Evolutionary conservation across 2,329 filamentous ascomycete species (phyloP), one percentile per base, ranked within the genome.

Genomic region (Aspergillus flavus): DNA sequence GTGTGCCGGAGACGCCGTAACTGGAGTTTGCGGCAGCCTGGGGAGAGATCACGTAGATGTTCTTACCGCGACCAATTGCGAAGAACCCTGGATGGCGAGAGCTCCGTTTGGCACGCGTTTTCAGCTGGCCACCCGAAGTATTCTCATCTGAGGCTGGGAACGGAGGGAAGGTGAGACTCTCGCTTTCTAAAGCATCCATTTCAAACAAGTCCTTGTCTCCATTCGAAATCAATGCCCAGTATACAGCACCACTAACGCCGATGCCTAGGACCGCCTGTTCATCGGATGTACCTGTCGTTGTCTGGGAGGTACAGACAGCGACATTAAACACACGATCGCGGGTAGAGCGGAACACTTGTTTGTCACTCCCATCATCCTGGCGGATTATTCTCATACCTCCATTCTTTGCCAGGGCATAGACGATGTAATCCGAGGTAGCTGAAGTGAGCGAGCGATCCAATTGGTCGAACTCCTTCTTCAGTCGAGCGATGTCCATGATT

Each of bases 391-490:
- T 89, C 72, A 99, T 87, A 55, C 95, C 95, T 57, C 93, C 93
- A 68, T 93, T 92, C 82, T 96, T 97, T 50, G 92, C 92, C 83
- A 97, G 92, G 50, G 93, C 93, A 73, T 98, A 99, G 6, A 92
- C 90, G 78, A 99, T 98, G 80, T 95, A 97, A 64, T 90, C 91
- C 73, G 92, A 89, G 30, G 93, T 94, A 21, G 94, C 94, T 6
- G 94, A 91, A 57, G 94, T 94, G 36, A 99, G 85, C 66, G 94
- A 96, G 68, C 96, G 91, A 75, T 99, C 95, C 66, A 97, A 90
- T 80, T 98, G 95, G 74, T 99, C 95, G 72, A 98, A 98, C 6
- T 97, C 93, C 81, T 98, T 98, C 85, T 97, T 97, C 67, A 98
- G 85, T 62, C 93, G 88, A 58, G 95, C 94, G 74, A 99, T 95